phyloP scores from a whole-genome alignment of 495 filamentous ascomycete species.

The Hypoxylon subgilvum region DNA sequence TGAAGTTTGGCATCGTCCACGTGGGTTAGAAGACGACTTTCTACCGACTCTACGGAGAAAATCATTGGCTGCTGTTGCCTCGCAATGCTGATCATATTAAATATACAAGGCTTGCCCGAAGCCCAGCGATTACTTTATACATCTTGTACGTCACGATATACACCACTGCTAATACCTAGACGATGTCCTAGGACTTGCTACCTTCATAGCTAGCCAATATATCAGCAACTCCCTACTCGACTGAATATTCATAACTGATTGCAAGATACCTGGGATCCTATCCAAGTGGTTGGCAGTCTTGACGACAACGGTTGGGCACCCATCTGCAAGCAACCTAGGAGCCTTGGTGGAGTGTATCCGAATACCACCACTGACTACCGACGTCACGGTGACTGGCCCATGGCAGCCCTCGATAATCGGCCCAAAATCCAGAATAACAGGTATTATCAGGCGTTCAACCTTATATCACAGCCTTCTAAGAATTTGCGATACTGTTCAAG shows the following conservation, averaged over 20 bases:
- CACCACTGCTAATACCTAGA: no score
- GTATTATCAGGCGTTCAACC: constrained; percentile 1
- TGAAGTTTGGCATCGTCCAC: no score
- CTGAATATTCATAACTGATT: neutral
- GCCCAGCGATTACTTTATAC: no score
- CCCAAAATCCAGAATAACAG: neutral
- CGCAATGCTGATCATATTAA: no score
- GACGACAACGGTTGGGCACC: constrained; percentile 12
- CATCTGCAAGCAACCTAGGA: constrained; percentile 5
- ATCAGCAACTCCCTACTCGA: constrained; percentile 2
- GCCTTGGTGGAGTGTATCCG: neutral
- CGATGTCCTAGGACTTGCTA: neutral
- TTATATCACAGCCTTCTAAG: no score
- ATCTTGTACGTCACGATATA: no score
- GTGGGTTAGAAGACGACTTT: no score
- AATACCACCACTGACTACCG: neutral
- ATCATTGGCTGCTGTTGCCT: no score
- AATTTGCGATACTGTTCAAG: no score
- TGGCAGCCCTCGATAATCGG: constrained; percentile 4
- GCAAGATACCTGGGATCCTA: neutral
- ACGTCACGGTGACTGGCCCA: neutral
- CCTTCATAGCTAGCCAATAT: neutral
- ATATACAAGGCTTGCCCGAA: no score
- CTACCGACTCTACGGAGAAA: no score
- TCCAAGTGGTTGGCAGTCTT: neutral